These are phyloP conservation scores for Calonectria henricotiae DNA, from an alignment of 2,329 filamentous ascomycete genomes.

Conservation along the genomic window DNA sequence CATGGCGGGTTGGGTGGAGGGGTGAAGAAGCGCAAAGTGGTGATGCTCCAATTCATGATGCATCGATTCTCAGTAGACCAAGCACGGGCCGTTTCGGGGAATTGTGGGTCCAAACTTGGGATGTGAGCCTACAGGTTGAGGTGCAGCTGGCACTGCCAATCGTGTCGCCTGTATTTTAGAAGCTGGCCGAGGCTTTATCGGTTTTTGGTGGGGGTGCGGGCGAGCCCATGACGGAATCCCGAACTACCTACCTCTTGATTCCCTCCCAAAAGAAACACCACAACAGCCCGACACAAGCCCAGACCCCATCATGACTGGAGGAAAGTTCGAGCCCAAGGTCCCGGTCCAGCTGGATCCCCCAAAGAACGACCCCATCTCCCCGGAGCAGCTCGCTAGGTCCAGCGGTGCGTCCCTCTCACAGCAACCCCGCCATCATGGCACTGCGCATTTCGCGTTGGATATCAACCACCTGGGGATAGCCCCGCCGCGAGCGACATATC, in stretches of 20 bases:
- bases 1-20: conserved; percentile 49
- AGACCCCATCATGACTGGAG: conserved; percentile 63
- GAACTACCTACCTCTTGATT: conserved; percentile 24
- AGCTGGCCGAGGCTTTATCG: conserved; percentile 38
- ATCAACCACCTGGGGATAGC: no score
- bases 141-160: conserved; percentile 28
- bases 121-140: conserved; percentile 13
- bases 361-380: conserved; percentile 89
- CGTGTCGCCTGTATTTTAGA: conserved; percentile 27
- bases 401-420: conserved; percentile 76
- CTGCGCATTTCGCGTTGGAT: neutral
- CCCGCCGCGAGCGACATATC: neutral
- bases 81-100: conserved; percentile 47
- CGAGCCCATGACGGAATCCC: conserved; percentile 47
- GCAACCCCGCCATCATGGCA: conserved; percentile 24
- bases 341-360: conserved; percentile 85
- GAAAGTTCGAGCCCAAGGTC: conserved; percentile 84
- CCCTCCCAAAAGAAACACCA: neutral
- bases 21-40: conserved; percentile 18
- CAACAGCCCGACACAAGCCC: neutral
- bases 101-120: conserved; percentile 41
- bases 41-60: conserved; percentile 34
- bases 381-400: conserved; percentile 84
- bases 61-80: conserved; percentile 38
- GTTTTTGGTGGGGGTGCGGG: conserved; percentile 39